Conservation (phyloP, 1,139 yeast species). For the Taphrina confusa region DNA sequence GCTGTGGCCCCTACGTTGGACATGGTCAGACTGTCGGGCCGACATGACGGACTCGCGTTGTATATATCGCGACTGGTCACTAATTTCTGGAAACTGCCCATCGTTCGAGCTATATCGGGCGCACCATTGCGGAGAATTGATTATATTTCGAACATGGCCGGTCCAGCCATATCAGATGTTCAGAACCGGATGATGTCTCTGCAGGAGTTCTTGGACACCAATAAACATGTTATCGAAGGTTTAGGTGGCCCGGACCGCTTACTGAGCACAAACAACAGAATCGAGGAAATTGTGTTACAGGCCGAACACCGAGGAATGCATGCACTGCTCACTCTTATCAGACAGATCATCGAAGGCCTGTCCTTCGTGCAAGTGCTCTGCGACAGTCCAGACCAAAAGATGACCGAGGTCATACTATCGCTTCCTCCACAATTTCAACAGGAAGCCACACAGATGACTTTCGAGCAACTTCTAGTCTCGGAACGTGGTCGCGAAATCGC, state of each 20-base stretch:
- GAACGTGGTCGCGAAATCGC: conserved; percentile 63
- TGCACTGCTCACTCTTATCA: conserved; percentile 71
- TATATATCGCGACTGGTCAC: conserved; percentile 75
- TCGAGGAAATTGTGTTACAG: conserved; percentile 70
- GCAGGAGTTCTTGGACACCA: conserved; percentile 47
- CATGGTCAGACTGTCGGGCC: conserved; percentile 81
- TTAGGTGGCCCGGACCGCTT: conserved; percentile 46
- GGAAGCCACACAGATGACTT: conserved; percentile 65
- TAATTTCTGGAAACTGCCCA: conserved; percentile 72
- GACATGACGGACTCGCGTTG: conserved; percentile 88
- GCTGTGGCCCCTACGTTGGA: conserved; percentile 49
- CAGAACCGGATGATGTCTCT: conserved; percentile 40
- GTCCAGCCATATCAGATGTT: conserved; percentile 19
- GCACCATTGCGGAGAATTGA: conserved; percentile 16
- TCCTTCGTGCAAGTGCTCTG: conserved; percentile 79
- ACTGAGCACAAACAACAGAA: conserved; percentile 40
- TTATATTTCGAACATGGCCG: conserved; percentile 19
- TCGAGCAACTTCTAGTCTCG: conserved; percentile 76
- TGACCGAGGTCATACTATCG: conserved; percentile 69
- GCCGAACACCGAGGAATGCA: conserved; percentile 90
- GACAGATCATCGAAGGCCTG: conserved; percentile 82
- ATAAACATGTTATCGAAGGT: conserved; percentile 51
- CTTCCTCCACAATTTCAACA: conserved; percentile 66
- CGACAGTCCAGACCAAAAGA: conserved; percentile 59
- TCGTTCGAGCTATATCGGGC: conserved; percentile 54